Conservation (phyloP, 139 green algal species). For the Tetradesmus lagerheimii region DNA sequence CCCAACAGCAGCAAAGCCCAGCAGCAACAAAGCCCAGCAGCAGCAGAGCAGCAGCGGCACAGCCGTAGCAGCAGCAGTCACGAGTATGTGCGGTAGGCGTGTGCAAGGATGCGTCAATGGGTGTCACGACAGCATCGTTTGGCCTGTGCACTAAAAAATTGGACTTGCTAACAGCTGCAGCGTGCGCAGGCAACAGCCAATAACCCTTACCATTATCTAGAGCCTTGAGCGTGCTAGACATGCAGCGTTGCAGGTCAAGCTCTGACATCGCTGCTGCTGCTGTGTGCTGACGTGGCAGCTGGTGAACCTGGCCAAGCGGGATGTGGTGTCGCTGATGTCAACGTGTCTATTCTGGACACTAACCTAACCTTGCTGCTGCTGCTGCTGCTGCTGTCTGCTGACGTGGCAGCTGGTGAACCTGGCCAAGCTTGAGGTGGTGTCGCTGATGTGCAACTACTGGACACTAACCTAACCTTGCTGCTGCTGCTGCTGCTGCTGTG, state of each 20-base stretch:
- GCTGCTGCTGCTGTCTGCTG: not conserved
- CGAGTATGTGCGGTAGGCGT: not conserved
- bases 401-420: constrained; percentile 61
- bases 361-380: not conserved
- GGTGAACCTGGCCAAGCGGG: no score
- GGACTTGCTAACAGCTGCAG: not conserved
- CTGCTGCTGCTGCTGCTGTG: constrained; percentile 1
- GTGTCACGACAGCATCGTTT: not conserved
- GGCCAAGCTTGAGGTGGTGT: constrained; percentile 67
- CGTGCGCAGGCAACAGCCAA: not conserved
- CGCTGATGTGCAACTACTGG: constrained; percentile 69
- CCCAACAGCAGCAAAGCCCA: not conserved
- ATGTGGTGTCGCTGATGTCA: no score
- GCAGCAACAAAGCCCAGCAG: not conserved
- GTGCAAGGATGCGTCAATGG: not conserved
- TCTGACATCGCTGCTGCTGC: no score
- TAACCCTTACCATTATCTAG: not conserved
- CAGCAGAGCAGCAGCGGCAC: not conserved
- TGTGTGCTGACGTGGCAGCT: no score
- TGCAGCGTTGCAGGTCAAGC: not conserved
- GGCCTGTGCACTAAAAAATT: not conserved
- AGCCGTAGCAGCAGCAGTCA: not conserved
- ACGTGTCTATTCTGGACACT: not conserved
- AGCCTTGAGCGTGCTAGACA: not conserved
- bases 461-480: no score